These are phyloP conservation scores for Solanum rostratum DNA, from an alignment of 257 asterid genomes.

Conservation along the genomic window DNA sequence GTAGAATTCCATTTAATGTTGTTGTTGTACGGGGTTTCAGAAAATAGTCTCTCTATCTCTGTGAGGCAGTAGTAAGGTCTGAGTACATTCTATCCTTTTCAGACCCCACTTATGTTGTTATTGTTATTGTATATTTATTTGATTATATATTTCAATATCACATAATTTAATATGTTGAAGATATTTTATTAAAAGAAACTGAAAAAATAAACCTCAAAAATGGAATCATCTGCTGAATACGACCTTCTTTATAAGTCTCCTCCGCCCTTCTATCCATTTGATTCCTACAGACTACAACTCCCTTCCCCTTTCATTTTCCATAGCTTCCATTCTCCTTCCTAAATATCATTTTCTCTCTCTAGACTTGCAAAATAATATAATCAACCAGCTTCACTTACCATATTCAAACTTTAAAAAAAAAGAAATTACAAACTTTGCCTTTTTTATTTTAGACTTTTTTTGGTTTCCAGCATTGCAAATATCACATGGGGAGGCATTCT, in stretches of 20 bases:
- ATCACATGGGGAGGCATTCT: conserved; percentile 84
- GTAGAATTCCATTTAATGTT: too few species aligned
- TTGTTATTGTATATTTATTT: too few species aligned
- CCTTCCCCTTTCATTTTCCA: conserved; percentile 1
- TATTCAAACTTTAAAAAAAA: not conserved
- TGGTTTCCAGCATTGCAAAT: conserved; percentile 16
- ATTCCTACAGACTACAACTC: not conserved
- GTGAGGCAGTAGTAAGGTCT: too few species aligned
- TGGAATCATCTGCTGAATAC: not conserved
- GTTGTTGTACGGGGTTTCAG: too few species aligned
- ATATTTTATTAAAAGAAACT: not conserved
- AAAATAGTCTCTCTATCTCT: too few species aligned
- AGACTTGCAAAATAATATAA: not conserved
- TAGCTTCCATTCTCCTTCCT: not conserved
- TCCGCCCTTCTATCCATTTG: not conserved
- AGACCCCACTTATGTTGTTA: too few species aligned
- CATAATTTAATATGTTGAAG: not conserved
- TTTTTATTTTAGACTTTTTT: not conserved
- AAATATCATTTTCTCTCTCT: not conserved
- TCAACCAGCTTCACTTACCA: not conserved
- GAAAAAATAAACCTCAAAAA: not conserved
- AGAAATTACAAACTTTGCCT: not conserved
- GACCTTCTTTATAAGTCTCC: conserved; percentile 5
- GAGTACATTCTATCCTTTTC: too few species aligned
- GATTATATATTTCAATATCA: too few species aligned